Evolutionary conservation across 2,329 filamentous ascomycete species (phyloP).

Genomic region (Coleophoma crateriformis): DNA sequence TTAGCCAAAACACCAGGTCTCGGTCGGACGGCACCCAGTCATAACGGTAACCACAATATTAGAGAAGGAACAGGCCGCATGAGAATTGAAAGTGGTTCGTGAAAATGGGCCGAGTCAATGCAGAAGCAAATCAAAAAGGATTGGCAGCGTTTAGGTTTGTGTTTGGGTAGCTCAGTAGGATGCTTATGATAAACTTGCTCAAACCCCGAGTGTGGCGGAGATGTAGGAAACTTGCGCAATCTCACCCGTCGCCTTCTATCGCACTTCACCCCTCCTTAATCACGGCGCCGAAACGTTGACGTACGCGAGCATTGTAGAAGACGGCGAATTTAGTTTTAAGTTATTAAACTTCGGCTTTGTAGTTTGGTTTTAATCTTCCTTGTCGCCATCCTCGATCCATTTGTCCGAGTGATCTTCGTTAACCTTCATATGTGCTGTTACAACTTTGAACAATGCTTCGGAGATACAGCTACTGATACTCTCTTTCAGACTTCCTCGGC

Average conservation of each 20-base stretch:
- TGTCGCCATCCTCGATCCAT: neutral
- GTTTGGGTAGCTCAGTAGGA: no score
- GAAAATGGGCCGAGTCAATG: neutral
- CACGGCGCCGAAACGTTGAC: neutral
- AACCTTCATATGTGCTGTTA: neutral
- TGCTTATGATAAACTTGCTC: constrained; percentile 1
- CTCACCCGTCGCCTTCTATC: neutral
- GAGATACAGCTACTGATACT: neutral
- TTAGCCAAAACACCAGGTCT: neutral
- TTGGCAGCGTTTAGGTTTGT: neutral
- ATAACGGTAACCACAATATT: neutral
- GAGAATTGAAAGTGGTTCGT: neutral
- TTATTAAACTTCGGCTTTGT: neutral
- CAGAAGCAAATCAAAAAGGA: neutral
- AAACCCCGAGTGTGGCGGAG: constrained; percentile 1
- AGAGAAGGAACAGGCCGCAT: neutral
- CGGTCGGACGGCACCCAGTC: neutral
- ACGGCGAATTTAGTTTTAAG: neutral
- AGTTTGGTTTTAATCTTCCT: neutral
- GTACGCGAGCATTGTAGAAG: neutral
- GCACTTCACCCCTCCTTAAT: neutral
- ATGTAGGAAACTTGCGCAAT: neutral
- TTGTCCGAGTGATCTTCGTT: neutral
- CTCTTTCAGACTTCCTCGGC: neutral
- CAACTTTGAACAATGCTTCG: neutral